These are phyloP conservation scores for Hyphodiscus hymeniophilus DNA, from an alignment of 495 filamentous ascomycete genomes.

Conservation along the genomic window DNA sequence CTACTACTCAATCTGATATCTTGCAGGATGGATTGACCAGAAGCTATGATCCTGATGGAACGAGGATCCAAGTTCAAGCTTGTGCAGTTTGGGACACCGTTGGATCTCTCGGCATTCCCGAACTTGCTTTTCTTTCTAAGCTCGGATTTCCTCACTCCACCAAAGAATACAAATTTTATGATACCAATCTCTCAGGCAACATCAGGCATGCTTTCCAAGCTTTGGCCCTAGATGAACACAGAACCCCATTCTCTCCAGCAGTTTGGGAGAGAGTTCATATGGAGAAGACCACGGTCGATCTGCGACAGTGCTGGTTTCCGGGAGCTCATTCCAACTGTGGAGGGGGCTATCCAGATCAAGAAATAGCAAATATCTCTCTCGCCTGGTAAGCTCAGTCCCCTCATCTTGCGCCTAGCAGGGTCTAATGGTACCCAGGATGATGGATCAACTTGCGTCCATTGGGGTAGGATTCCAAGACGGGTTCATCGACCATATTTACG, in stretches of 20 bases:
- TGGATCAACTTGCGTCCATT: conserved; percentile 55
- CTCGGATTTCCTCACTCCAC: conserved; percentile 20
- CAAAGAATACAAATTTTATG: conserved; percentile 20
- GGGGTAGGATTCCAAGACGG: conserved; percentile 48
- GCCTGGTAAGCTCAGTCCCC: conserved; percentile 40
- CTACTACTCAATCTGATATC: background rate
- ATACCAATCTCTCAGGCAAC: conserved; percentile 16
- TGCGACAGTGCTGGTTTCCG: conserved; percentile 70
- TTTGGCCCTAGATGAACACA: conserved; percentile 63
- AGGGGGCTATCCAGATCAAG: conserved; percentile 40
- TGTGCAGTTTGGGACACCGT: conserved; percentile 61
- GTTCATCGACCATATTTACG: conserved; percentile 41
- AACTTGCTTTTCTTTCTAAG: conserved; percentile 11
- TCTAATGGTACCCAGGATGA: conserved; percentile 39
- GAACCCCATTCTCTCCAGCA: conserved; percentile 54
- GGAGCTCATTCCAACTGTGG: conserved; percentile 60
- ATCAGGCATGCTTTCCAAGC: conserved; percentile 69
- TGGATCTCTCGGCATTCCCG: conserved; percentile 20
- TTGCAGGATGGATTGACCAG: conserved; percentile 13
- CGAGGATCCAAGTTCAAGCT: conserved; percentile 31
- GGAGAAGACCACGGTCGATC: conserved; percentile 14
- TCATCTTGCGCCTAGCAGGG: background rate
- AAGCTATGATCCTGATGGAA: conserved; percentile 18
- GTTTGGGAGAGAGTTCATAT: conserved; percentile 47
- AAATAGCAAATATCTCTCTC: conserved; percentile 56